phyloP scores from a whole-genome alignment of 2,329 filamentous ascomycete species.

The Botrytis cinerea region DNA sequence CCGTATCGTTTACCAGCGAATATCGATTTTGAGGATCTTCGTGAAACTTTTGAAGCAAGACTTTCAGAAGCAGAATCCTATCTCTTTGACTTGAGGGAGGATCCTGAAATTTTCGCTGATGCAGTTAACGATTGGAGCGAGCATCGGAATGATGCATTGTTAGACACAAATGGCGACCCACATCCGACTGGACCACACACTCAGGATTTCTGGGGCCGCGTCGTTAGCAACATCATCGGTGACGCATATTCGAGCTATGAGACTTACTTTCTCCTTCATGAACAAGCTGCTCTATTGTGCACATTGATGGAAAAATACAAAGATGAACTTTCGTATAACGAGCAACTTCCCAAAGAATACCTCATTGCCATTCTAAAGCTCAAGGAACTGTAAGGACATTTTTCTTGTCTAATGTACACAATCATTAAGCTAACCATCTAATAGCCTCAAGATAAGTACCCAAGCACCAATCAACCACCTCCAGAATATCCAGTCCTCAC shows the following conservation, averaged over 20 bases:
- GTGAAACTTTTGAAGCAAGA: neutral
- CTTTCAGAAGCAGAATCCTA: neutral
- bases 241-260: neutral
- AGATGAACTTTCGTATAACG: neutral
- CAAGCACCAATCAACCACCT: neutral
- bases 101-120: neutral
- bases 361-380: neutral
- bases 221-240: neutral
- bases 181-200: conserved; percentile 4
- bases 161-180: neutral
- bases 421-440: neutral
- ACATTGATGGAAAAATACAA: neutral
- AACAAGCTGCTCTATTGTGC: neutral
- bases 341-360: neutral
- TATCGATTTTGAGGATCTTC: neutral
- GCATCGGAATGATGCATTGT: neutral
- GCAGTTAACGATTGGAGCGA: neutral
- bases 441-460: neutral
- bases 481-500: neutral
- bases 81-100: neutral
- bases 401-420: neutral
- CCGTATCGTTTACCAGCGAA: neutral
- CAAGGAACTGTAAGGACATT: neutral
- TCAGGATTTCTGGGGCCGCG: neutral
- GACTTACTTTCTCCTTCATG: neutral